These are phyloP conservation scores for Gloeopeniophorella convolvens DNA, from an alignment of 768 basidiomycete species.

Conservation along the genomic window DNA sequence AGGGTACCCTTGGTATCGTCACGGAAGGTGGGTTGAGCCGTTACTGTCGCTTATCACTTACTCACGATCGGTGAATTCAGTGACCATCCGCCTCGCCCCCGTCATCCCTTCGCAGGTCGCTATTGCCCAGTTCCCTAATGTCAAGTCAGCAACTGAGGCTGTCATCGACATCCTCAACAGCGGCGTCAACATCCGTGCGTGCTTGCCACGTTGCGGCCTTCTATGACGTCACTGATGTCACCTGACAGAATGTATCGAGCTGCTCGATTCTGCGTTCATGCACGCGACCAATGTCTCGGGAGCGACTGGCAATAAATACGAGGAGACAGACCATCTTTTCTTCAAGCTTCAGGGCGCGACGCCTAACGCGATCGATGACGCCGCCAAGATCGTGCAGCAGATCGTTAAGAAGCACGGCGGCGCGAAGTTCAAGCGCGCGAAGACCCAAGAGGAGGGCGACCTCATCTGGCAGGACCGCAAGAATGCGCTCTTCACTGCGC, in stretches of 20 bases:
- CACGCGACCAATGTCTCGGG: constrained; percentile 11
- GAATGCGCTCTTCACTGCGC: constrained; percentile 67
- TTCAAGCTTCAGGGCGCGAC: constrained; percentile 84
- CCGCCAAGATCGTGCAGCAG: constrained; percentile 49
- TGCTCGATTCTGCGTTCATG: constrained; percentile 45
- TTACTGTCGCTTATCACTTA: too few species aligned
- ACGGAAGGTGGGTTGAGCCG: too few species aligned
- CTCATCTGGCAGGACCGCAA: constrained; percentile 83
- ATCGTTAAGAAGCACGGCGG: constrained; percentile 62
- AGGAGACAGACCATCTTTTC: constrained; percentile 60
- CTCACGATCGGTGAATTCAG: constrained; percentile 31
- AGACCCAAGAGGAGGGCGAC: constrained; percentile 67
- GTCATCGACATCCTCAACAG: constrained; percentile 75
- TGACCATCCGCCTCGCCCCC: constrained; percentile 78
- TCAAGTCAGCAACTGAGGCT: constrained; percentile 69
- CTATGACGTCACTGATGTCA: constrained; percentile 3
- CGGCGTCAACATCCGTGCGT: constrained; percentile 70
- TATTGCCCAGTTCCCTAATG: constrained; percentile 79
- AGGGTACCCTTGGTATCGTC: constrained; percentile 78
- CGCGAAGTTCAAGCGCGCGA: constrained; percentile 62
- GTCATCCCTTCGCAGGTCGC: constrained; percentile 79
- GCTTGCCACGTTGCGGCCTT: background rate
- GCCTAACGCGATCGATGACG: constrained; percentile 45
- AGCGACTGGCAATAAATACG: background rate
- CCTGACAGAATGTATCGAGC: constrained; percentile 78